These are phyloP conservation scores for Bonia amplexicaulis DNA, from an alignment of 176 grass and related monocot genomes.

Conservation along the genomic window DNA sequence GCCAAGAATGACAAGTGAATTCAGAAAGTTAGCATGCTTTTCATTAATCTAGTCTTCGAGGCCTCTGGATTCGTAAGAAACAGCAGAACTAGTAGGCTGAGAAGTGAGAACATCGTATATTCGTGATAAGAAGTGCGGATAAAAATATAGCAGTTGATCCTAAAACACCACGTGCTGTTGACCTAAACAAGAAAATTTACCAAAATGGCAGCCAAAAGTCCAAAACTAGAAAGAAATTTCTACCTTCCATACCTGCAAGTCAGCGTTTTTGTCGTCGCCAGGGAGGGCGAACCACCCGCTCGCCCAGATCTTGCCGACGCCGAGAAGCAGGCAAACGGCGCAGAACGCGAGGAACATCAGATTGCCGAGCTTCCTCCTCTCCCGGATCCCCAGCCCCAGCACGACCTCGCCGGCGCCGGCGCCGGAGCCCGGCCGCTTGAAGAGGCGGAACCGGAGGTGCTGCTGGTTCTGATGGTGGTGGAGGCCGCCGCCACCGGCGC, in stretches of 20 bases:
- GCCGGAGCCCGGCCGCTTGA: conserved; percentile 35
- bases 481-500: neutral
- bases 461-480: conserved; percentile 51
- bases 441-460: conserved; percentile 58
- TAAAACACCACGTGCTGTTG: neutral
- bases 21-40: neutral
- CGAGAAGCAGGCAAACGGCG: conserved; percentile 66
- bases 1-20: neutral
- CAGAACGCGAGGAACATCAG: conserved; percentile 82
- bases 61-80: neutral
- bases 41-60: neutral
- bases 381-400: conserved; percentile 44
- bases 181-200: neutral
- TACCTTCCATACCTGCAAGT: conserved; percentile 45
- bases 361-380: conserved; percentile 64
- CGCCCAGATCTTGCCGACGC: conserved; percentile 68
- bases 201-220: neutral
- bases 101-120: neutral
- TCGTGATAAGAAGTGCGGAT: neutral
- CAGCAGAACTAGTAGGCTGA: neutral
- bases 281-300: conserved; percentile 49
- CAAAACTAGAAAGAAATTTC: neutral
- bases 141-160: neutral
- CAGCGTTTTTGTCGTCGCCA: neutral
- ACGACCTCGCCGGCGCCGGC: conserved; percentile 8